Evolutionary conservation across 129 eudicot species (phyloP).

Genomic region (Smallanthus sonchifolius): DNA sequence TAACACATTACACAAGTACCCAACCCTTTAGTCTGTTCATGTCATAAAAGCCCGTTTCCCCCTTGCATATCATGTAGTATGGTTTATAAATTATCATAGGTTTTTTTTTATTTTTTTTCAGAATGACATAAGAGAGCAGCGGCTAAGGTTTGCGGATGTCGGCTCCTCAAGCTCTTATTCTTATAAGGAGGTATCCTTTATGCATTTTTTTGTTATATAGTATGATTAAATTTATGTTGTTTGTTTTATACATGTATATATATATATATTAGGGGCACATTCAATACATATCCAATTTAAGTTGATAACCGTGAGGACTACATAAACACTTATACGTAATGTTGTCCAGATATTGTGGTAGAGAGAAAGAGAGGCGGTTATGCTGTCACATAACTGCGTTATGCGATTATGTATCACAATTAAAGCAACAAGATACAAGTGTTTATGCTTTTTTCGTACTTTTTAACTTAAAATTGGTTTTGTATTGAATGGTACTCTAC

Average conservation of each 20-base stretch:
- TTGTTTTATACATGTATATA: background rate
- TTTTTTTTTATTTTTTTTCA: conserved; percentile 31
- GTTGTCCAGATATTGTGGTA: background rate
- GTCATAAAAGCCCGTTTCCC: background rate
- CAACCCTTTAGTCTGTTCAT: background rate
- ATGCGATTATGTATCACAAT: background rate
- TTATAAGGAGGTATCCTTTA: conserved; percentile 67
- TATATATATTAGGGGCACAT: no score
- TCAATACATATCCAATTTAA: background rate
- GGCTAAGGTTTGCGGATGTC: conserved; percentile 76
- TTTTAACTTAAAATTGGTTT: no score
- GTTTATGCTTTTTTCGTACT: background rate
- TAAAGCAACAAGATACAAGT: background rate
- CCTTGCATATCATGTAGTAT: background rate
- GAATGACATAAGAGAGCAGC: conserved; percentile 64
- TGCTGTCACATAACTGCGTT: background rate
- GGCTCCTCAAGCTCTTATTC: conserved; percentile 80
- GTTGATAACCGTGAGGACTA: background rate
- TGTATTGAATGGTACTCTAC: background rate
- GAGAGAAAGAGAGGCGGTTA: background rate
- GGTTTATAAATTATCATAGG: conserved; percentile 1
- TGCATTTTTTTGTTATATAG: background rate
- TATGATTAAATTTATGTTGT: background rate
- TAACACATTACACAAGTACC: no score
- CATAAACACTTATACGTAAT: background rate